Evolutionary conservation across 176 grass and related monocot genomes (phyloP).

Genomic region (Avena sativa): DNA sequence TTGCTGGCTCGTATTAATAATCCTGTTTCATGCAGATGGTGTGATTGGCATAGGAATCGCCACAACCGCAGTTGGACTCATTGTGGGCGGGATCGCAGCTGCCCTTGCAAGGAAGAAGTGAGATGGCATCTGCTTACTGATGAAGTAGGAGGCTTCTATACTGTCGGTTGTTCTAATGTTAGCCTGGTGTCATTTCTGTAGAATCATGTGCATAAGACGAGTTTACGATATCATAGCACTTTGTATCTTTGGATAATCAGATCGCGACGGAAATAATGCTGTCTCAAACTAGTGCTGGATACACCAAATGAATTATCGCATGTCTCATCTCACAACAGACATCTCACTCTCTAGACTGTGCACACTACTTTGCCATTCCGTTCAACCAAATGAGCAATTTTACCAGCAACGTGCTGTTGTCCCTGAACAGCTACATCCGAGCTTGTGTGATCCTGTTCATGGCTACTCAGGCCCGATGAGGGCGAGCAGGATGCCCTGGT

Average conservation of each 20-base stretch:
- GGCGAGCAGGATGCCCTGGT: conserved; percentile 70
- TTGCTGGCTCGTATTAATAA: not conserved
- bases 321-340: not conserved
- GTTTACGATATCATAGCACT: not conserved
- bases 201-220: conserved; percentile 42
- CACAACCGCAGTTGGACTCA: conserved; percentile 70
- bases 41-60: conserved; percentile 91
- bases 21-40: conserved; percentile 60
- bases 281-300: not conserved
- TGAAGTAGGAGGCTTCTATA: conserved; percentile 19
- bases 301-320: conserved; percentile 19
- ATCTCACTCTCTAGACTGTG: conserved; percentile 14
- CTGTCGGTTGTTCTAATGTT: not conserved
- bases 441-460: not conserved
- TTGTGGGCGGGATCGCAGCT: conserved; percentile 87
- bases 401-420: not conserved
- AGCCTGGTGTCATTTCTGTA: not conserved
- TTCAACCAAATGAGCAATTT: not conserved
- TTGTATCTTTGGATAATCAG: not conserved
- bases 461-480: conserved; percentile 62
- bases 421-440: not conserved
- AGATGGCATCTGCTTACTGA: not conserved
- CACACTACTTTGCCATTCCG: not conserved
- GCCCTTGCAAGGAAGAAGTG: conserved; percentile 71
- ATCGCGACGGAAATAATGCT: not conserved